Evolutionary conservation across 495 filamentous ascomycete species (phyloP), one percentile per base, ranked within the genome.

Genomic region (Rhypophila decipiens): DNA sequence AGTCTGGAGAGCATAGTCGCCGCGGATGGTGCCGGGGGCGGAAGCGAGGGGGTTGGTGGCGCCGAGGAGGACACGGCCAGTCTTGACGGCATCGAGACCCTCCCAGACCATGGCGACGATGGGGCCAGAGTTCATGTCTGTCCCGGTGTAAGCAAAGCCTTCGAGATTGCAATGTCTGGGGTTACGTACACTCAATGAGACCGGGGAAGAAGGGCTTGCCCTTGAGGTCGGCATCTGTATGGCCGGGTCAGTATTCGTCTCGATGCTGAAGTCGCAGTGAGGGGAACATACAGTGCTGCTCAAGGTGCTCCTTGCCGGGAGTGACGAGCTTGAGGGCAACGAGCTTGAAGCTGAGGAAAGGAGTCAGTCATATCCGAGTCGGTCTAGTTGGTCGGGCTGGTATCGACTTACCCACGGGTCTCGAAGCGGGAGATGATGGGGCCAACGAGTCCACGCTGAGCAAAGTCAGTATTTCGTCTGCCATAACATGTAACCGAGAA

Each of bases 51-150:
- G 93, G 84, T 98, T 97, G 74, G 93, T 98, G 74, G 91, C 91
- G 74, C 93, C 93, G 65, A 98, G 87, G 70, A 98, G 78, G 69
- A 73, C 80, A 67, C 93, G 93, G 68, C 93, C 93, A 59, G 89
- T 96, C 84, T 98, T 98, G 79, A 96, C 90, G 66, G 80, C 93
- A 58, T 96, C 90, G 75, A 83, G 84, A 59, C 93, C 93, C 71
- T 97, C 88, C 93, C 93, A 98, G 69, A 98, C 84, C 91, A 96
- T 98, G 71, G 93, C 93, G 77, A 78, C 83, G 76, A 98, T 90
- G 60, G 93, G 93, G 66, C 93, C 93, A 75, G 82, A 86, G 71
- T 85, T 78, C 93, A 98, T 98, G 79, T 97, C 90, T 96, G 53
- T 54, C 13, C 2, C 8, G 33, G 23, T 36, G 61, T 69, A 47